Base-by-base conservation (phyloP, 768 basidiomycete genomes). In the Boletus insuetus region DNA sequence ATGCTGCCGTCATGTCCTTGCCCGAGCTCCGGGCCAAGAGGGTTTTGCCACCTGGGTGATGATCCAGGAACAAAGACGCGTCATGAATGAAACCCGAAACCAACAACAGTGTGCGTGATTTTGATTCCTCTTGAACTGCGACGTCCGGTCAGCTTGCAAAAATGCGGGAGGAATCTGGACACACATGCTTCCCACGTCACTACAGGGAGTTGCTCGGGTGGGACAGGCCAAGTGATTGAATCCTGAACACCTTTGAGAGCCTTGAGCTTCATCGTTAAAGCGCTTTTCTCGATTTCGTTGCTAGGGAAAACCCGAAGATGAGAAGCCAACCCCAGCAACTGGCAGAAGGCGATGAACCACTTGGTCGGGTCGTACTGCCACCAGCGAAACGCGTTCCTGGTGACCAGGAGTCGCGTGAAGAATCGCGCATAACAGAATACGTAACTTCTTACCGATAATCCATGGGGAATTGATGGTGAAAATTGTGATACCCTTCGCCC, bases 401-500 rank as follows among this genome's bases (percentile, higher is more conserved):
- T 19, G 37, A 44, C 46, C 42, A 43, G 38, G 5, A 31, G 22
- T 34, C 29, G 59, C 51, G 51, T 60, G 46, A 59, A 14, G 34
- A 43, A 32, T 44, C n/a, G 19, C 38, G 44, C 41, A 41, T 29
- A 13, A n/a, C 14, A 20, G 35, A 47, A 31, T 6, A 53, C 12
- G 20, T 26, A 14, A 41, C 13, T 13, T 26, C 48, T 55, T 49
- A 65, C 64, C 68, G 59, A 69, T 79, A 82, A 62, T 82, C 81
- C 87, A 87, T 89, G 10, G 91, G 91, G 74, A 92, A 94, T 61
- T 94, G 89, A 67, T 92, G 90, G 70, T 92, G 89, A 71, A 91
- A 91, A 67, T 84, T 83, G 69, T 84, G 82, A 67, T 84, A 84
- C 10, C 82, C 82, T 68, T 84, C 82, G 3, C 82, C 82, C 70